These are phyloP conservation scores for Linaria vulgaris DNA, from an alignment of 257 asterid species.

Conservation along the genomic window DNA sequence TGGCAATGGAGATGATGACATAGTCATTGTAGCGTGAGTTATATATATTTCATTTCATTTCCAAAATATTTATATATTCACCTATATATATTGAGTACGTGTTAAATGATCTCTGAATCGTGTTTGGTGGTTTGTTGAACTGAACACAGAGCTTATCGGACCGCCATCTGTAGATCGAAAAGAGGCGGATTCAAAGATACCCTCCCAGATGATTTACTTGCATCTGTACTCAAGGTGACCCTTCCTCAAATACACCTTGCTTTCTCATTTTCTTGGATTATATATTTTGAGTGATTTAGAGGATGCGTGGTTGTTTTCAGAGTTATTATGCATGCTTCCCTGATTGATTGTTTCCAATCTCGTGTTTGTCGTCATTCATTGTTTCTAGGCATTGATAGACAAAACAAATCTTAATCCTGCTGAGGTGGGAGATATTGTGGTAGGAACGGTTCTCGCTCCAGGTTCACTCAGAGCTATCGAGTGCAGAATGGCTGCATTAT, in stretches of 20 bases:
- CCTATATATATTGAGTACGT: no score
- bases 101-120: not conserved
- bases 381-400: slow-evolving; percentile 67
- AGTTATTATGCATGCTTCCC: no score
- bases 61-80: slow-evolving; percentile 6
- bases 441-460: slow-evolving; percentile 85
- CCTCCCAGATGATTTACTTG: slow-evolving; percentile 86
- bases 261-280: no score
- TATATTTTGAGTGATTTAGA: no score
- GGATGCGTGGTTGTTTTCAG: no score
- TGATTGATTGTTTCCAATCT: no score
- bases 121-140: slow-evolving; percentile 9
- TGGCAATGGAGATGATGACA: slow-evolving; percentile 77
- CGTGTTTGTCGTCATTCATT: not conserved
- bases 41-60: no score
- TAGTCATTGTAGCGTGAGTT: slow-evolving; percentile 90
- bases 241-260: no score
- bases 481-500: slow-evolving; percentile 90
- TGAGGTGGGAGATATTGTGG: slow-evolving; percentile 93
- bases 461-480: slow-evolving; percentile 83
- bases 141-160: slow-evolving; percentile 64
- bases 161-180: slow-evolving; percentile 80
- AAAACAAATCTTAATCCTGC: slow-evolving; percentile 66
- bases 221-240: slow-evolving; percentile 79
- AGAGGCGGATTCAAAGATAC: slow-evolving; percentile 94